Base-by-base conservation (phyloP, 257 asterid genomes). In the Euphrasia confusa region DNA sequence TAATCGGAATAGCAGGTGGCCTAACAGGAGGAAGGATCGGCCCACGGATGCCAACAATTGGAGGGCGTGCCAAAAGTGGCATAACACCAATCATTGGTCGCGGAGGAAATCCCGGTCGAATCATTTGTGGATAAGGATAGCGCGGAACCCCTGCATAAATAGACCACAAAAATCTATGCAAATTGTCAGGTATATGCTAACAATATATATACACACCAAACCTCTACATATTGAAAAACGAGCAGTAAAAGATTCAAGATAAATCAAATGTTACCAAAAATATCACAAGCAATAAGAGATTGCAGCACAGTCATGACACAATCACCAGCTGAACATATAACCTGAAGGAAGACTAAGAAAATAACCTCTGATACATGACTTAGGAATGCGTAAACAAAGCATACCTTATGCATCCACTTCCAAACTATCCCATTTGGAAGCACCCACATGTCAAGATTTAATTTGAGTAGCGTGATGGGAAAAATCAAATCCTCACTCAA, bases 231-330 rank as follows among this genome's bases (percentile, higher is more conserved):
- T 58, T 57, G 60, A 45, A 14, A 79, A 68, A 68, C 73, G 61
- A 66, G 75, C 63, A 78, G 61, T 37, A 72, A 78, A 78, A 35
- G 60, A 76, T 67, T 65, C 72, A 50, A 80, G 77, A 76, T 77
- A 71, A 79, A 75, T 65, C 85, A 79, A 75, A 71, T 71, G 42
- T 90, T 84, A 88, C 98, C 94, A 76, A 81, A 82, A 84, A 83
- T 73, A 81, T 79, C 77, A 87, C 80, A 89, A 89, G 84, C 84
- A 89, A 84, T 75, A 80, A 80, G 87, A 81, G 92, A 83, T 78
- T 84, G 96, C 90, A 83, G 95, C 88, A 86, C 78, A 83, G 90
- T 89, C 83, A 87, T 80, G 88, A 85, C 79, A 87, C 81, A 92
- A 82, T 89, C 96, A 89, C 85, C 95, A 84, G 91, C 90, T 74